Evolutionary conservation across 495 filamentous ascomycete species (phyloP).

Genomic region (Xanthoparmelia taractica): DNA sequence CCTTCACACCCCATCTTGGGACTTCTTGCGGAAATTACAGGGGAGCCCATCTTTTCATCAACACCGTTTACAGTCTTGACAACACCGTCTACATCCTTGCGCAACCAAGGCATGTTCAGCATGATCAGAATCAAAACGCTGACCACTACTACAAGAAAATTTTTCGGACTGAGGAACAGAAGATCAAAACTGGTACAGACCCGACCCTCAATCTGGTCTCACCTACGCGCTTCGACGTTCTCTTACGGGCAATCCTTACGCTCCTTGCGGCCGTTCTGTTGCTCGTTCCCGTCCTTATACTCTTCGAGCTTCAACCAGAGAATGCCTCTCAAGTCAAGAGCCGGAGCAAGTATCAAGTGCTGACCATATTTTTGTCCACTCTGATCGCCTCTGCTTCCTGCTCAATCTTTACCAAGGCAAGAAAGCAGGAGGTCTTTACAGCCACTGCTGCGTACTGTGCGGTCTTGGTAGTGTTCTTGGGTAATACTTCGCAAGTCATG

Average conservation of each 20-base stretch:
- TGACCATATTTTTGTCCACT: slow-evolving; percentile 17
- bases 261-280: slow-evolving; percentile 2
- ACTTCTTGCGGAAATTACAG: too few species aligned
- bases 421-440: slow-evolving; percentile 27
- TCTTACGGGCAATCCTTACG: slow-evolving; percentile 10
- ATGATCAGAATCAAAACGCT: too few species aligned
- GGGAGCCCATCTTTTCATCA: neutral
- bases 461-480: slow-evolving; percentile 28
- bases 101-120: too few species aligned
- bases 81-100: too few species aligned
- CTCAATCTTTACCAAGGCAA: slow-evolving; percentile 24
- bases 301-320: neutral
- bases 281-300: slow-evolving; percentile 14
- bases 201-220: slow-evolving; percentile 3
- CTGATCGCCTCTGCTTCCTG: slow-evolving; percentile 18
- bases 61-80: neutral
- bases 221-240: slow-evolving; percentile 4
- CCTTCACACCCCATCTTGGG: neutral
- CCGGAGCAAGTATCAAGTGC: slow-evolving; percentile 9
- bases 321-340: slow-evolving; percentile 2
- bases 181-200: slow-evolving; percentile 11
- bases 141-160: too few species aligned
- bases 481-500: slow-evolving; percentile 12
- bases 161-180: slow-evolving; percentile 10
- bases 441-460: slow-evolving; percentile 29